Evolutionary conservation across 2,329 filamentous ascomycete species (phyloP).

Genomic region (Cercospora sp.): DNA sequence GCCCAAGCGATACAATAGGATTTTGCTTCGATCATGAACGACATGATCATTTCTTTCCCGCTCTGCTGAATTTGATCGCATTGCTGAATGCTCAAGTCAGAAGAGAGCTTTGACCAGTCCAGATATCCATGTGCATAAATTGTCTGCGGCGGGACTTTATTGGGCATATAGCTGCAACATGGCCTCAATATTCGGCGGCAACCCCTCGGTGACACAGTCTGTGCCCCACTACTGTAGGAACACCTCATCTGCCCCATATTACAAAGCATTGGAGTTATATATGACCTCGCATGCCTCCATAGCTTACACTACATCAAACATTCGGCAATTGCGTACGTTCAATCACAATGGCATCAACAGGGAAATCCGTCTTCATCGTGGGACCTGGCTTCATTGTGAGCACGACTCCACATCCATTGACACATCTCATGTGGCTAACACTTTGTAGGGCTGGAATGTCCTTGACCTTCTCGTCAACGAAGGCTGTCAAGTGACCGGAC

Average conservation of each 20-base stretch:
- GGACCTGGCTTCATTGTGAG: constrained; percentile 48
- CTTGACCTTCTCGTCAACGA: constrained; percentile 47
- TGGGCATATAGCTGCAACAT: not conserved
- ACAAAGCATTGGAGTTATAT: not conserved
- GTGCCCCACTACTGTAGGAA: not conserved
- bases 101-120: too few species aligned
- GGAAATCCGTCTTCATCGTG: constrained; percentile 45
- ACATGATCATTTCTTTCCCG: too few species aligned
- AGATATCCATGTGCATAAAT: too few species aligned
- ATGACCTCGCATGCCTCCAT: not conserved
- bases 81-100: too few species aligned
- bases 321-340: not conserved
- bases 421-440: not conserved
- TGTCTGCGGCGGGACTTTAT: too few species aligned
- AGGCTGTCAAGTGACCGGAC: constrained; percentile 42
- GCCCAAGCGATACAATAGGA: too few species aligned
- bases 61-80: too few species aligned
- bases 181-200: not conserved
- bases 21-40: too few species aligned
- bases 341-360: constrained; percentile 2
- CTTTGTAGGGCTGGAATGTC: constrained; percentile 44
- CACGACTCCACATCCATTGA: not conserved
- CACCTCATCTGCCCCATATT: not conserved
- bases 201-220: not conserved
- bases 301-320: too few species aligned